Evolutionary conservation across 106 monocot genomes (phyloP), one percentile per base, ranked within the genome.

Genomic region (Hemerocallis citrina): DNA sequence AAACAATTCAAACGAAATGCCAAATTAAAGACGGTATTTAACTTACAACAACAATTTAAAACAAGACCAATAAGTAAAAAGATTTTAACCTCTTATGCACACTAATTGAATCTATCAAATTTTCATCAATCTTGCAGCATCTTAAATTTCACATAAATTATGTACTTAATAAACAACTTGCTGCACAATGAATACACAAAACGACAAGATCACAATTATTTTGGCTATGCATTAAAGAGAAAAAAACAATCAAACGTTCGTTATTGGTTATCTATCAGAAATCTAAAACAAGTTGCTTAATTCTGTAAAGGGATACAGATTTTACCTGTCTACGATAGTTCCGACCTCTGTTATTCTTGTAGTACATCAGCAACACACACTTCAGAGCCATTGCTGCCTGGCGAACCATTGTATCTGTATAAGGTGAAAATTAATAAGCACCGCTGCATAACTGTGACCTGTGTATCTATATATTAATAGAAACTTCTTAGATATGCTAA

Each of bases 311-410:
- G n/a, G n/a, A n/a, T n/a, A n/a, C n/a, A n/a, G n/a, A 1, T 25
- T 0, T 39, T 84, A 95, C 94, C 94, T 95, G 94, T 71, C 51
- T 83, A 62, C 89, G 89, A 38, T 83, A 95, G 63, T 74, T 86
- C 35, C 75, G 74, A 16, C 94, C 89, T 46, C 73, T 78, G 70
- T 78, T 78, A 59, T 89, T 95, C 72, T 83, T 95, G 75, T 83
- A 86, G 66, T 83, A 86, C 58, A 89, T 89, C 52, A 95, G 72
- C 20, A 95, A 52, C 20, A 78, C 24, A 69, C 89, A 86, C 52
- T 95, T 95, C 19, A 86, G 3, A 29, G 83, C 63, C 94, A 95
- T 95, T 65, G 89, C 85, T 62, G 80, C 83, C 42, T 89, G 94
- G 13, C 94, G 83, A 29, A 95, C 85, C 80, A 89, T 76, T 50